These are phyloP conservation scores for Prunus mira DNA, from an alignment of 306 rosid genomes.

Conservation along the genomic window DNA sequence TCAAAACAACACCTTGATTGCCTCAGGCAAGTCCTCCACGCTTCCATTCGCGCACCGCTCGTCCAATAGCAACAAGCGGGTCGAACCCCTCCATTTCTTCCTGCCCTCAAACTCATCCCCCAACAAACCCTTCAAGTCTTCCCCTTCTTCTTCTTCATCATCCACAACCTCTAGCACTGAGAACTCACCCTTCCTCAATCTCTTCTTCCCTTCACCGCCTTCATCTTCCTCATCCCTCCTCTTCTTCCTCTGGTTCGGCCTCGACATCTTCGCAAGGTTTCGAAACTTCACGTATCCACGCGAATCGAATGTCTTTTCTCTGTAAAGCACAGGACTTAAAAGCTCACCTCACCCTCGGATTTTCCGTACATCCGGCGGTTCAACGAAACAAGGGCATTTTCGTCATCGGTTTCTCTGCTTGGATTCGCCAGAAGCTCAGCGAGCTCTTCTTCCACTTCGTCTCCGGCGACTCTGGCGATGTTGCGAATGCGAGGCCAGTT, in stretches of 20 bases:
- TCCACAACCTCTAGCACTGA: slow-evolving; percentile 69
- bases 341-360: slow-evolving; percentile 55
- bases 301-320: slow-evolving; percentile 68
- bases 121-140: slow-evolving; percentile 55
- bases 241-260: slow-evolving; percentile 63
- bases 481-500: slow-evolving; percentile 96
- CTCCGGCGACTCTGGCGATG: slow-evolving; percentile 84
- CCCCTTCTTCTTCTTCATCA: slow-evolving; percentile 43
- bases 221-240: slow-evolving; percentile 26
- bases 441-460: slow-evolving; percentile 51
- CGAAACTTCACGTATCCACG: slow-evolving; percentile 71
- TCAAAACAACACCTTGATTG: slow-evolving; percentile 74
- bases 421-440: slow-evolving; percentile 30
- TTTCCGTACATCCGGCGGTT: slow-evolving; percentile 60
- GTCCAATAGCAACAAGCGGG: slow-evolving; percentile 77
- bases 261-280: slow-evolving; percentile 74
- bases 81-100: slow-evolving; percentile 80
- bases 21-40: slow-evolving; percentile 67
- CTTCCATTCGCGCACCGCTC: slow-evolving; percentile 44
- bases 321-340: slow-evolving; percentile 63
- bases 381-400: slow-evolving; percentile 36
- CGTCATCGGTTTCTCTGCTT: slow-evolving; percentile 6
- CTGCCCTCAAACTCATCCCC: slow-evolving; percentile 55
- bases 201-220: slow-evolving; percentile 25
- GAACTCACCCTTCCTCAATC: slow-evolving; percentile 35